Evolutionary conservation across 2,329 filamentous ascomycete genomes (phyloP).

Genomic region (Cadophora gregata): DNA sequence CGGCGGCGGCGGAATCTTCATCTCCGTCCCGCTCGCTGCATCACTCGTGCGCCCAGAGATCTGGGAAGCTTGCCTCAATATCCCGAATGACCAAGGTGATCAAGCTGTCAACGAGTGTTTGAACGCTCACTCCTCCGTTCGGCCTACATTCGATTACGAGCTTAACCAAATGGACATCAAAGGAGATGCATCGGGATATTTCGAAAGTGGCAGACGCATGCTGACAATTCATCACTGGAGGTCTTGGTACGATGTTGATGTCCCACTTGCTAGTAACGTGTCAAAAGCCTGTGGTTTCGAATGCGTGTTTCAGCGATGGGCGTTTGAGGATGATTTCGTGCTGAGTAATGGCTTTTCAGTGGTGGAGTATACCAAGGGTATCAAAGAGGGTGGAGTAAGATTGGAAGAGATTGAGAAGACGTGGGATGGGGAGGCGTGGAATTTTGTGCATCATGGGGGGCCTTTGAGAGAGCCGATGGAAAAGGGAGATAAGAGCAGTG

Average conservation of each 20-base stretch:
- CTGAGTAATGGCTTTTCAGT: constrained; percentile 51
- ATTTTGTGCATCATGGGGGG: constrained; percentile 54
- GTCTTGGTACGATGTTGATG: constrained; percentile 36
- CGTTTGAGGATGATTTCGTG: constrained; percentile 49
- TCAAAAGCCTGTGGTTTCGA: constrained; percentile 36
- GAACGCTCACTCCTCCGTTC: constrained; percentile 26
- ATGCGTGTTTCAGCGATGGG: constrained; percentile 51
- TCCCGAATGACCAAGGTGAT: constrained; percentile 34
- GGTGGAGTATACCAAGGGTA: constrained; percentile 34
- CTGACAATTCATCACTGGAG: constrained; percentile 41
- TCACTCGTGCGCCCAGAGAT: constrained; percentile 23
- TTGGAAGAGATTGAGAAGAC: constrained; percentile 49
- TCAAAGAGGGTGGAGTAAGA: constrained; percentile 25
- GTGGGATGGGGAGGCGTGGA: constrained; percentile 49
- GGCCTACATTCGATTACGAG: constrained; percentile 33
- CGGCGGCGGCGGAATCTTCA: constrained; percentile 41
- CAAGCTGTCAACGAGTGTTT: constrained; percentile 38
- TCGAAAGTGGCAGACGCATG: constrained; percentile 36
- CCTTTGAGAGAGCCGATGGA: constrained; percentile 57
- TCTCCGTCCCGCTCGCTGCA: constrained; percentile 37
- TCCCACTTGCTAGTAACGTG: constrained; percentile 27
- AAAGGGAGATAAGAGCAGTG: constrained; percentile 55
- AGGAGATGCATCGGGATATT: constrained; percentile 36
- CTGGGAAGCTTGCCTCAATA: constrained; percentile 33
- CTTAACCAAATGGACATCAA: constrained; percentile 41